phyloP scores from a whole-genome alignment of 768 basidiomycete species.

The Lentinula detonsa region DNA sequence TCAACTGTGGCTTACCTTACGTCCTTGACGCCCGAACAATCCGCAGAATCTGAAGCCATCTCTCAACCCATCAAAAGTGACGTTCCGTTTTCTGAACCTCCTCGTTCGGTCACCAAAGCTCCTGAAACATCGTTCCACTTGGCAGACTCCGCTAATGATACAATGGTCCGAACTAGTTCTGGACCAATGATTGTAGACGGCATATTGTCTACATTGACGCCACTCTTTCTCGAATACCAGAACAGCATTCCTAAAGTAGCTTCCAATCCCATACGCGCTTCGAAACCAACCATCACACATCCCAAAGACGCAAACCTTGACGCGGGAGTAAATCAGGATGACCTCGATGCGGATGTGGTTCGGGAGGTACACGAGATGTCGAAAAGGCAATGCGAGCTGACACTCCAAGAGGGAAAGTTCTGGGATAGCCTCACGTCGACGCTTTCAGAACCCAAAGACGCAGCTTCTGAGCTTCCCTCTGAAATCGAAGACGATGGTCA shows the following conservation, averaged over 20 bases:
- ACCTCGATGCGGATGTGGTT: conserved; percentile 25
- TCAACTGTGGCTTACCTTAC: background rate
- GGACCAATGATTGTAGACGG: background rate
- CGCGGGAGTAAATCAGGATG: background rate
- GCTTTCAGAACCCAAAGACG: background rate
- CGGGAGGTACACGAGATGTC: conserved; percentile 46
- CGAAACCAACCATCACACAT: background rate
- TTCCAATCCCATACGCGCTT: conserved; percentile 25
- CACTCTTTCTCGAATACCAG: conserved; percentile 44
- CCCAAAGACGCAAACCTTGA: conserved; percentile 6
- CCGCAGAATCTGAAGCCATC: background rate
- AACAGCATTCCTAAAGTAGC: conserved; percentile 39
- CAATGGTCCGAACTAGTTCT: background rate
- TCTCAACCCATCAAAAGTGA: conserved; percentile 7
- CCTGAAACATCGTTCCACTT: background rate
- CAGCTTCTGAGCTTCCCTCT: background rate
- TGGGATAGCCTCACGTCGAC: conserved; percentile 41
- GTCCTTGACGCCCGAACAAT: background rate
- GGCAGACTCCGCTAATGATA: background rate
- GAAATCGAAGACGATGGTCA: background rate
- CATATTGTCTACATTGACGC: conserved; percentile 31
- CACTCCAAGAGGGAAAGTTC: conserved; percentile 52
- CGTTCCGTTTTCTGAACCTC: background rate
- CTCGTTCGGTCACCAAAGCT: background rate
- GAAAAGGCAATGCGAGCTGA: conserved; percentile 55